Evolutionary conservation across 805 yeast genomes (phyloP).

Genomic region (Kregervanrija pseudodelftensis): DNA sequence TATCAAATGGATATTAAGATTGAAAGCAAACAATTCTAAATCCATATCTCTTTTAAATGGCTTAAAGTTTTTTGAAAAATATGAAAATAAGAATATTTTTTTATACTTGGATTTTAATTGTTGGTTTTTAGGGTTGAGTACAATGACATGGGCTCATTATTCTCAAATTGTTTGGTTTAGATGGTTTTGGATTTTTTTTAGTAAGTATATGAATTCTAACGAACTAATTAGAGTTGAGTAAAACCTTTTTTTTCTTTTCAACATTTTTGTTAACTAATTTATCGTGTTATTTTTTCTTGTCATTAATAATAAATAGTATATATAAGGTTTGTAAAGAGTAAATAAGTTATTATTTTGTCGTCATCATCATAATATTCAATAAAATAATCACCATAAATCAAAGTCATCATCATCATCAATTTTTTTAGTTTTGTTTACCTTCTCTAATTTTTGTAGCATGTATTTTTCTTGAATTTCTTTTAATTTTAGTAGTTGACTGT

Average conservation of each 20-base stretch:
- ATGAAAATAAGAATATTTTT: not conserved
- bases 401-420: conserved; percentile 26
- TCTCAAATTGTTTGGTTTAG: conserved; percentile 96
- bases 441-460: conserved; percentile 10
- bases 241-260: not conserved
- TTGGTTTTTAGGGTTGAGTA: conserved; percentile 41
- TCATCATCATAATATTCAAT: not conserved
- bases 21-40: not conserved
- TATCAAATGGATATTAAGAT: not conserved
- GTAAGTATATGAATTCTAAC: conserved; percentile 73
- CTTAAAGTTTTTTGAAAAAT: not conserved
- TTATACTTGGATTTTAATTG: conserved; percentile 33
- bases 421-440: conserved; percentile 7
- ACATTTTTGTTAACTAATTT: not conserved
- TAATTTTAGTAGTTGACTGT: conserved; percentile 14
- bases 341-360: too few relatives aligned
- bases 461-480: conserved; percentile 13
- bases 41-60: too few relatives aligned
- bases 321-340: not conserved
- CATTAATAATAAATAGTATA: not conserved
- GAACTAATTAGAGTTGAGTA: conserved; percentile 38
- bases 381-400: conserved; percentile 20
- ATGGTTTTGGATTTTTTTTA: conserved; percentile 74
- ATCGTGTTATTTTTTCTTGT: not conserved
- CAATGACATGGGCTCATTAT: conserved; percentile 77